These are phyloP conservation scores for Moricandia moricandioides DNA, from an alignment of 345 rosid species.

Conservation along the genomic window DNA sequence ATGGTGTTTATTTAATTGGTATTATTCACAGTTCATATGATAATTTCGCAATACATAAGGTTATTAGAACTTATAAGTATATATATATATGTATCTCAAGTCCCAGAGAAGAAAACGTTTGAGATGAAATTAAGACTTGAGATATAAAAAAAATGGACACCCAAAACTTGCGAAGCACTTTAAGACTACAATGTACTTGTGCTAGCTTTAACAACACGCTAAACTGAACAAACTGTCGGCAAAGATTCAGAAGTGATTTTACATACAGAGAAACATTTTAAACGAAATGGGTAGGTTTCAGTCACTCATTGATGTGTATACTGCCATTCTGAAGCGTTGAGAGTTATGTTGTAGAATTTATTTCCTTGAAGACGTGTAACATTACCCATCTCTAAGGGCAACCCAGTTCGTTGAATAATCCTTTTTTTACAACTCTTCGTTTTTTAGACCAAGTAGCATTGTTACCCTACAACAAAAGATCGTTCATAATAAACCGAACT, in stretches of 20 bases:
- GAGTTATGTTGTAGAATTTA: conserved; percentile 23
- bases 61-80: neutral
- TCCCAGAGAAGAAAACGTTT: neutral
- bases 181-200: neutral
- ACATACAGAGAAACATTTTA: neutral
- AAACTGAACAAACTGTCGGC: conserved; percentile 31
- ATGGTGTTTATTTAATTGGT: neutral
- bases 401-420: conserved; percentile 19
- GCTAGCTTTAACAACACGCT: neutral
- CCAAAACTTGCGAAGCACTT: neutral
- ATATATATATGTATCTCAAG: neutral
- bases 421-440: neutral
- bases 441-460: conserved; percentile 11
- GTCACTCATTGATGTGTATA: conserved; percentile 35
- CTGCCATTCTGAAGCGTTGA: conserved; percentile 24
- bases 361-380: conserved; percentile 21
- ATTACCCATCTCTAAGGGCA: conserved; percentile 37
- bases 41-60: neutral
- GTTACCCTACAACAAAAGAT: neutral
- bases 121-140: neutral
- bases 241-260: conserved; percentile 22
- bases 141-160: neutral
- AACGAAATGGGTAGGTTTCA: conserved; percentile 28
- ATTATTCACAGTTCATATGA: neutral
- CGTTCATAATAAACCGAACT: neutral